Base-by-base conservation (phyloP, 1,139 yeast genomes). In the Saccharomyces hybrid region DNA sequence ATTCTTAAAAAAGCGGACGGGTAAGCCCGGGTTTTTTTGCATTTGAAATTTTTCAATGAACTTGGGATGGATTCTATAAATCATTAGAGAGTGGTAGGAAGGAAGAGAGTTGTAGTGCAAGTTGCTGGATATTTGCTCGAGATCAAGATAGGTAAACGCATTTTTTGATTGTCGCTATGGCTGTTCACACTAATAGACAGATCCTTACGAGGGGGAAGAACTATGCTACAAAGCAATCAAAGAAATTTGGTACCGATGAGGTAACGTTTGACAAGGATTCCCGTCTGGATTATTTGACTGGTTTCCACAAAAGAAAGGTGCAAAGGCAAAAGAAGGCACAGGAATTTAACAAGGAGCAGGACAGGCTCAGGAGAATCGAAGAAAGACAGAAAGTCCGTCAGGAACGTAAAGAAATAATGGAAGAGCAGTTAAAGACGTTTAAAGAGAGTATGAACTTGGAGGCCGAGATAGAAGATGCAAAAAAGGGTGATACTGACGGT, bases 251-350 rank as follows among this genome's bases (percentile, higher is more conserved):
- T 62, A 79, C 89, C 32, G 90, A 81, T 38, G 96, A 88, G 67
- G 95, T 91, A 38, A 81, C 80, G 1, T 91, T 88, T 68, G 93
- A 91, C 71, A 81, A 82, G 61, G 86, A 80, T 42, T 79, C 84
- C 27, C 75, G 96, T 69, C 73, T 74, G 69, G 96, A 91, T 58
- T 93, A 84, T 70, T 75, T 93, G 62, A 93, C 97, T 1, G 99
- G 99, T 34, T 93, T 93, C 69, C 99, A 93, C 71, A 93, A 93
- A 73, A 80, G 99, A 66, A 93, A 93, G 71, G 68, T 91, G 21
- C 87, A 87, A 66, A 79, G 98, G 69, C 88, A 87, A 72, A 91
- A 89, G 73, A 84, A 84, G 62, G 98, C 98, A 0, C 83, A 81
- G 61, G 87, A 81, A 57, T 82, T 78, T 63, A 80, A 79, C 52